Evolutionary conservation across 2,329 filamentous ascomycete genomes (phyloP).

Genomic region (Chaetomiaceae sp.): DNA sequence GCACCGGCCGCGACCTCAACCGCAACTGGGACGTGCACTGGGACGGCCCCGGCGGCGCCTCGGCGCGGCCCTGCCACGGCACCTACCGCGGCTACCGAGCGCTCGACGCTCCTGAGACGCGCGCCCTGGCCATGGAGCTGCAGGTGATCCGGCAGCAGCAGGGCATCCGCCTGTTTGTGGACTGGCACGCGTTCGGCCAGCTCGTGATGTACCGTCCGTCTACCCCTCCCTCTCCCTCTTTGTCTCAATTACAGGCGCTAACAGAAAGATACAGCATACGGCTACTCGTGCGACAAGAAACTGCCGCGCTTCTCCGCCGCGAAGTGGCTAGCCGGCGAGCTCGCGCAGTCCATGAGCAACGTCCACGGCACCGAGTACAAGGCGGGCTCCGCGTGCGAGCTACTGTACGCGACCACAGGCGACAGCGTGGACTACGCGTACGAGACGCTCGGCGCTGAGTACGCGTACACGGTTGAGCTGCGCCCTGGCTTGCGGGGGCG

Average conservation of each 20-base stretch:
- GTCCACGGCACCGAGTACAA: conserved; percentile 36
- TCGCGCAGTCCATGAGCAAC: conserved; percentile 44
- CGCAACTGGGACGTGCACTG: conserved; percentile 55
- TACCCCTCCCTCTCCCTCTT: conserved; percentile 6
- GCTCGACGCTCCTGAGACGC: conserved; percentile 41
- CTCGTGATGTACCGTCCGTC: conserved; percentile 56
- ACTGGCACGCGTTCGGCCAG: conserved; percentile 60
- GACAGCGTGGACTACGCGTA: conserved; percentile 38
- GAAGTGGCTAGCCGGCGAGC: conserved; percentile 40
- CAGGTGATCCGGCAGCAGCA: conserved; percentile 32
- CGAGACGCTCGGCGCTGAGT: conserved; percentile 17
- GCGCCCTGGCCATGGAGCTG: conserved; percentile 32
- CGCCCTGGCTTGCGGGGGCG: not conserved
- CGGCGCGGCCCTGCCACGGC: conserved; percentile 45
- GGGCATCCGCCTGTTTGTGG: conserved; percentile 55
- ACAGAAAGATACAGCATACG: conserved; percentile 41
- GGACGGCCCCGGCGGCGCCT: conserved; percentile 43
- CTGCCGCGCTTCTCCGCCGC: conserved; percentile 35
- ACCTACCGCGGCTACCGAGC: conserved; percentile 40
- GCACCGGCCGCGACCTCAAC: conserved; percentile 49
- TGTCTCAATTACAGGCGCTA: not conserved
- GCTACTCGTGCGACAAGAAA: conserved; percentile 50
- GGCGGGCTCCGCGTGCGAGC: conserved; percentile 29
- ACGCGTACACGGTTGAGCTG: conserved; percentile 21
- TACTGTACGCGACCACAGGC: conserved; percentile 10